Evolutionary conservation across 202 grass and related monocot species (phyloP).

Genomic region (Zizania palustris): DNA sequence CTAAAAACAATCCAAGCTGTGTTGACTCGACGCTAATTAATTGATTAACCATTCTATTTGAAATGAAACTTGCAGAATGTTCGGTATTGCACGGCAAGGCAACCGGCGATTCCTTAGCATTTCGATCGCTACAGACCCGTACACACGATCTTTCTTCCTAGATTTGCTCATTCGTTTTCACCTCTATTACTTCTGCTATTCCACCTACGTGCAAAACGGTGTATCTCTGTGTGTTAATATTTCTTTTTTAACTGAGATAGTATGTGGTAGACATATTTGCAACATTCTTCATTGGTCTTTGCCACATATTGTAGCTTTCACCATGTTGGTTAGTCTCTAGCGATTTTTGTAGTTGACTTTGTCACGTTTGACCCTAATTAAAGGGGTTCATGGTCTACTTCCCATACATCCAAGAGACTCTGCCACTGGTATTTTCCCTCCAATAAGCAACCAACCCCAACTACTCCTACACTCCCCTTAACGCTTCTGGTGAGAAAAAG

Average conservation of each 20-base stretch:
- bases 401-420: constrained; percentile 22
- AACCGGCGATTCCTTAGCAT: not conserved
- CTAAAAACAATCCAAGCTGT: not conserved
- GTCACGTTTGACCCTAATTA: not conserved
- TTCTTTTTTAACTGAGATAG: no score
- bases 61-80: constrained; percentile 1
- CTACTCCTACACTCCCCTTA: constrained; percentile 61
- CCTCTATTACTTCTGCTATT: not conserved
- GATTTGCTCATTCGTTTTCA: not conserved
- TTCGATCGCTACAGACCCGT: constrained; percentile 30
- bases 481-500: constrained; percentile 79
- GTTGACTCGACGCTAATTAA: not conserved
- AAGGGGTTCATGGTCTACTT: not conserved
- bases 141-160: constrained; percentile 49
- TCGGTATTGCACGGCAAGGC: no score
- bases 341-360: no score
- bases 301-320: no score
- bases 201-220: not conserved
- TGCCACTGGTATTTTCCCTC: constrained; percentile 51
- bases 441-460: constrained; percentile 69
- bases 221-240: not conserved
- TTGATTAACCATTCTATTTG: not conserved
- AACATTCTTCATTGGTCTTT: not conserved
- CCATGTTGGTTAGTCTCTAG: no score
- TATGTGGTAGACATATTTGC: not conserved